A percentile compares a stretch with the other conserved stretches of the same genome.
These are phyloP conservation scores for Stemphylium beticola DNA, from an alignment of 2,329 filamentous ascomycete genomes.

Conservation along the genomic window DNA sequence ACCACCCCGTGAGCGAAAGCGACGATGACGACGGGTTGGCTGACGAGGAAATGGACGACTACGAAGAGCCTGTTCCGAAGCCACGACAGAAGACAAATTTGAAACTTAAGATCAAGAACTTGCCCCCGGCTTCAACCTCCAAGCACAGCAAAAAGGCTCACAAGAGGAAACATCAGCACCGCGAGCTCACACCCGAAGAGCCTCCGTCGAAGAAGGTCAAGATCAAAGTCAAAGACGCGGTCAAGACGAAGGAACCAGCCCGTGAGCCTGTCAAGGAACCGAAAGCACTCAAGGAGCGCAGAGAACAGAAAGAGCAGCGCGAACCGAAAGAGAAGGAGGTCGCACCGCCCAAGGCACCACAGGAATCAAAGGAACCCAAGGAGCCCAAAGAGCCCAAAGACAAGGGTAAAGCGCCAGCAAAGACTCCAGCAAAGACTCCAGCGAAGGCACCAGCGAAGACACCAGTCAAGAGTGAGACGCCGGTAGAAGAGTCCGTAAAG, in stretches of 20 bases:
- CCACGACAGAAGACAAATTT: slow-evolving; percentile 35
- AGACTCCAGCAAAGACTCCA: slow-evolving; percentile 31
- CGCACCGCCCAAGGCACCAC: slow-evolving; percentile 20
- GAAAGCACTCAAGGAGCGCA: slow-evolving; percentile 13
- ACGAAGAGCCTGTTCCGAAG: slow-evolving; percentile 46
- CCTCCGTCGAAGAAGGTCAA: slow-evolving; percentile 37
- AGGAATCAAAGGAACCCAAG: slow-evolving; percentile 27
- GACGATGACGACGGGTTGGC: slow-evolving; percentile 36
- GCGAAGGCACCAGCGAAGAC: slow-evolving; percentile 33
- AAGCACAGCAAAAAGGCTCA: slow-evolving; percentile 33
- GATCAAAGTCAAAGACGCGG: slow-evolving; percentile 16
- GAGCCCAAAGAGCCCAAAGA: slow-evolving; percentile 29
- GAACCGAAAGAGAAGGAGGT: slow-evolving; percentile 25
- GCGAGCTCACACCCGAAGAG: slow-evolving; percentile 38
- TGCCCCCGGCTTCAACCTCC: slow-evolving; percentile 17
- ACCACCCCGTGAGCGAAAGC: slow-evolving; percentile 34
- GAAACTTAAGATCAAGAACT: slow-evolving; percentile 41
- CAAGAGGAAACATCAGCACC: slow-evolving; percentile 34
- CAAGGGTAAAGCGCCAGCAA: slow-evolving; percentile 31
- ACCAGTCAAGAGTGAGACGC: slow-evolving; percentile 35
- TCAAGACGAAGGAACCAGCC: slow-evolving; percentile 14
- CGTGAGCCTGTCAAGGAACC: slow-evolving; percentile 22
- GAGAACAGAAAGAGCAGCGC: slow-evolving; percentile 21
- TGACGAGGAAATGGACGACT: slow-evolving; percentile 47
- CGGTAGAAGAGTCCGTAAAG: slow-evolving; percentile 31